Percentiles rank a stretch among this genome's conserved stretches.
Conservation (phyloP, 2,329 filamentous ascomycete species). For the Spiromastix sp. region DNA sequence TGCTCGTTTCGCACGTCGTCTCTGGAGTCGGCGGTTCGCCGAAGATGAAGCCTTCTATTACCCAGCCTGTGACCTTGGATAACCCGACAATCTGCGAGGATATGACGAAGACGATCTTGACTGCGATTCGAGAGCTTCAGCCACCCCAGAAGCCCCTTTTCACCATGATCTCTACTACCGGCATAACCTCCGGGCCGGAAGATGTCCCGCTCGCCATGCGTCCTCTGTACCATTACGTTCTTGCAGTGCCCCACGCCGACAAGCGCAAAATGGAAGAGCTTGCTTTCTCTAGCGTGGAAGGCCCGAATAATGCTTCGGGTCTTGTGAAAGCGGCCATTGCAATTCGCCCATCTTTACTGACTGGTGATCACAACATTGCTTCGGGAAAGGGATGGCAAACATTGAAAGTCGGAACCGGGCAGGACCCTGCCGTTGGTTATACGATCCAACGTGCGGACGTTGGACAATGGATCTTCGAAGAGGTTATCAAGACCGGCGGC, state of each 20-base stretch:
- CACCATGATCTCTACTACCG: conserved; percentile 17
- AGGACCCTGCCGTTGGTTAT: conserved; percentile 18
- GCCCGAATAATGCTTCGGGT: conserved; percentile 1
- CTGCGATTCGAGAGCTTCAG: conserved; percentile 14
- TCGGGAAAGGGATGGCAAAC: conserved; percentile 14
- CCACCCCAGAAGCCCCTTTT: conserved; percentile 10
- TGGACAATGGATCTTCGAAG: conserved; percentile 20
- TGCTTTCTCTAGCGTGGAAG: conserved; percentile 13
- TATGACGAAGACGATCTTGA: conserved; percentile 13
- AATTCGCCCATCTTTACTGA: conserved; percentile 19
- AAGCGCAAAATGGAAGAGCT: conserved; percentile 15
- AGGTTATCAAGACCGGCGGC: conserved; percentile 13
- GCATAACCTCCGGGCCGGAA: conserved; percentile 11
- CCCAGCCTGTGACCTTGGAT: conserved; percentile 15
- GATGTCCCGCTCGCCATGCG: conserved; percentile 12
- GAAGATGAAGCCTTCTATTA: conserved; percentile 14
- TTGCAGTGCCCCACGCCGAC: conserved; percentile 17
- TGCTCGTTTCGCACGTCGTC: conserved; percentile 35
- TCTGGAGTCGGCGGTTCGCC: conserved; percentile 30
- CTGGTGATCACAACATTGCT: conserved; percentile 12
- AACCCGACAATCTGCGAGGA: conserved; percentile 18
- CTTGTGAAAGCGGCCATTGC: conserved; percentile 8
- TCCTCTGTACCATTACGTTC: conserved; percentile 14
- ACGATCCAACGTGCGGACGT: conserved; percentile 20
- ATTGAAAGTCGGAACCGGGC: conserved; percentile 17